Conservation (phyloP, 768 basidiomycete genomes). For the Mrakia frigida region DNA sequence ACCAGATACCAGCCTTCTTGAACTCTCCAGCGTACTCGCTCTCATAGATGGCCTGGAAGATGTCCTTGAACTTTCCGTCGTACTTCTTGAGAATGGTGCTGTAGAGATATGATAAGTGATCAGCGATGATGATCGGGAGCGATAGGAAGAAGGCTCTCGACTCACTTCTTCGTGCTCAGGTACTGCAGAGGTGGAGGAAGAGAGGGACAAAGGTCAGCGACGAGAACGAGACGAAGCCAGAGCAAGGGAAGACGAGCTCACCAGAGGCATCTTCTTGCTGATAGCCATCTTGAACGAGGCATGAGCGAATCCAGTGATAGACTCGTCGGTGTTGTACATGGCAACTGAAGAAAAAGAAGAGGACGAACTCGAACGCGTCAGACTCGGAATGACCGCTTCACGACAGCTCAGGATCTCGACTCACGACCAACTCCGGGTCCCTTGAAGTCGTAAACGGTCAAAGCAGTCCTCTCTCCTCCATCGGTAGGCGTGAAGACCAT, state of each 20-base stretch:
- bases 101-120: not conserved
- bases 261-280: conserved; percentile 50
- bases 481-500: conserved; percentile 79
- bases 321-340: conserved; percentile 99
- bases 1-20: conserved; percentile 68
- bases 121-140: not conserved
- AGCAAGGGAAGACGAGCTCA: not conserved
- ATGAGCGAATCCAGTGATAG: conserved; percentile 92
- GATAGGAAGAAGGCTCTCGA: not conserved
- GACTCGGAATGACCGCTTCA: not conserved
- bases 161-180: conserved; percentile 89
- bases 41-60: conserved; percentile 95
- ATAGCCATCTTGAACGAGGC: conserved; percentile 94
- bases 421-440: conserved; percentile 73
- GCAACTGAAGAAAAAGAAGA: conserved; percentile 50
- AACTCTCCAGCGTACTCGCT: conserved; percentile 64
- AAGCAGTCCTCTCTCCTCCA: conserved; percentile 51
- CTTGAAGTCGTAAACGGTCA: conserved; percentile 92
- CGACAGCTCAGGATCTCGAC: not conserved
- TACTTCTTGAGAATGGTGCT: conserved; percentile 59
- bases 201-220: conserved; percentile 49
- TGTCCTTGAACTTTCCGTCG: conserved; percentile 98
- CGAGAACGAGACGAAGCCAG: not conserved
- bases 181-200: conserved; percentile 53
- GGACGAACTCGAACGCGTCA: too few relatives aligned